A percentile compares a stretch with the other conserved stretches of the same genome.
Conservation (phyloP, 148 eudicot species). For the Dysphania ambrosioides region DNA sequence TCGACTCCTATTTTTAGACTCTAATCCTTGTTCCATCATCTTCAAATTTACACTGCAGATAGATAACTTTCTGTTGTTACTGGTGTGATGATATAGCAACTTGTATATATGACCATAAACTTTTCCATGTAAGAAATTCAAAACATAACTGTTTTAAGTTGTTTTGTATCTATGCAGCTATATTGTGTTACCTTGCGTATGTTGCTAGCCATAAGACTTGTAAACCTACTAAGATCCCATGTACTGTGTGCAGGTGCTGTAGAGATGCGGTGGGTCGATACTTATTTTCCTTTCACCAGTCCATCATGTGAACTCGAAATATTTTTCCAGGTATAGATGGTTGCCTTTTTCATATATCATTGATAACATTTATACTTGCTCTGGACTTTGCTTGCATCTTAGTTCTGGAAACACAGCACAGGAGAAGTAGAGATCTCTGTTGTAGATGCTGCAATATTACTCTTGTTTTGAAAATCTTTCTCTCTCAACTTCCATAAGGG, state of each 20-base stretch:
- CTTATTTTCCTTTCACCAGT: slow-evolving; percentile 91
- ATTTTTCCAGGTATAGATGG: slow-evolving; percentile 70
- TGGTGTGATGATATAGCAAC: no score
- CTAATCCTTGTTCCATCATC: not conserved
- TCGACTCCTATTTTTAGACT: not conserved
- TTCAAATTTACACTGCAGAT: not conserved
- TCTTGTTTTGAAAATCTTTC: not conserved
- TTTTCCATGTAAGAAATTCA: not conserved
- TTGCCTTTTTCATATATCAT: not conserved
- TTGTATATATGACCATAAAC: no score
- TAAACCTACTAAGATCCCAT: not conserved
- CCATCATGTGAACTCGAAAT: slow-evolving; percentile 98
- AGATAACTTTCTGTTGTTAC: not conserved
- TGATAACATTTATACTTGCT: not conserved
- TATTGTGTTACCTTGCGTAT: not conserved
- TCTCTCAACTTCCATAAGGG: not conserved
- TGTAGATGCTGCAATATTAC: not conserved
- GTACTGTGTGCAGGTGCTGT: slow-evolving; percentile 60
- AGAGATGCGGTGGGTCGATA: slow-evolving; percentile 99
- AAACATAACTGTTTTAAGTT: not conserved
- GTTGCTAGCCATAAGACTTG: not conserved
- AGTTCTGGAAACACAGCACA: not conserved
- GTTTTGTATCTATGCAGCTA: no score
- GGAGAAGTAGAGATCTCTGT: not conserved
- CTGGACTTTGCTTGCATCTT: not conserved